phyloP scores from a whole-genome alignment of 495 filamentous ascomycete genomes.

The Penicillium pulvis region DNA sequence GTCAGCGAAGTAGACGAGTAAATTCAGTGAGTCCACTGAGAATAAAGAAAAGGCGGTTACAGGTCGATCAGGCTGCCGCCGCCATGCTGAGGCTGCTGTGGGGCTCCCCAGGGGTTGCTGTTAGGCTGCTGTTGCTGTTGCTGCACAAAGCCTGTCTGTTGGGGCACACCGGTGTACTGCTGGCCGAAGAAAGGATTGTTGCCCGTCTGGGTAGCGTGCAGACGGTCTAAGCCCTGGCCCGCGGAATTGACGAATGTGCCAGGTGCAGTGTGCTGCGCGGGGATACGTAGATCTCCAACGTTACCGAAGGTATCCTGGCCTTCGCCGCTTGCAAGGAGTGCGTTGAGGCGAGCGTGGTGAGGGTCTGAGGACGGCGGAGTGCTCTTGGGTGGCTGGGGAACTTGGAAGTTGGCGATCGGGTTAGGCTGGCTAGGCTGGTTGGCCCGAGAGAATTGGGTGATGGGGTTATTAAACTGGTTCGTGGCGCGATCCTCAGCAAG shows the following conservation, averaged over 20 bases:
- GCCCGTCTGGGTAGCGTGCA: slow-evolving; percentile 75
- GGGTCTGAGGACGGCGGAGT: slow-evolving; percentile 59
- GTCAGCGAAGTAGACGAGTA: neutral
- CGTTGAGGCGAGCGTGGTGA: slow-evolving; percentile 83
- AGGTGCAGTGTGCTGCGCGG: slow-evolving; percentile 94
- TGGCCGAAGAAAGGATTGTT: slow-evolving; percentile 88
- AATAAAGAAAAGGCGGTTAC: slow-evolving; percentile 44
- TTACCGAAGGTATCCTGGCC: slow-evolving; percentile 98
- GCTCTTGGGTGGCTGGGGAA: slow-evolving; percentile 49
- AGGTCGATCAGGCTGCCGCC: slow-evolving; percentile 91
- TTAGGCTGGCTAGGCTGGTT: slow-evolving; percentile 33
- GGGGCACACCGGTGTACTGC: slow-evolving; percentile 70
- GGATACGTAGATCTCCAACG: slow-evolving; percentile 89
- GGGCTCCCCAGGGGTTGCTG: slow-evolving; percentile 72
- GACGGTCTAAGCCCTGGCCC: slow-evolving; percentile 68
- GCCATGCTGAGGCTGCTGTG: slow-evolving; percentile 62
- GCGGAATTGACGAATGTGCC: slow-evolving; percentile 97
- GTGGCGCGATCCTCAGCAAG: slow-evolving; percentile 72
- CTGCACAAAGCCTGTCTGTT: slow-evolving; percentile 57
- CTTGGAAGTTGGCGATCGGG: slow-evolving; percentile 55
- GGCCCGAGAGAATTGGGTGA: slow-evolving; percentile 21
- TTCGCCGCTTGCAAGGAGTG: slow-evolving; percentile 83
- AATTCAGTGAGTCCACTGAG: slow-evolving; percentile 9
- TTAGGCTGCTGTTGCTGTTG: slow-evolving; percentile 51
- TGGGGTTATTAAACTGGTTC: slow-evolving; percentile 53